A percentile compares a stretch with the other conserved stretches of the same genome.
phyloP scores from a whole-genome alignment of 176 grass and related monocot species.

The Musa troglodytarum region DNA sequence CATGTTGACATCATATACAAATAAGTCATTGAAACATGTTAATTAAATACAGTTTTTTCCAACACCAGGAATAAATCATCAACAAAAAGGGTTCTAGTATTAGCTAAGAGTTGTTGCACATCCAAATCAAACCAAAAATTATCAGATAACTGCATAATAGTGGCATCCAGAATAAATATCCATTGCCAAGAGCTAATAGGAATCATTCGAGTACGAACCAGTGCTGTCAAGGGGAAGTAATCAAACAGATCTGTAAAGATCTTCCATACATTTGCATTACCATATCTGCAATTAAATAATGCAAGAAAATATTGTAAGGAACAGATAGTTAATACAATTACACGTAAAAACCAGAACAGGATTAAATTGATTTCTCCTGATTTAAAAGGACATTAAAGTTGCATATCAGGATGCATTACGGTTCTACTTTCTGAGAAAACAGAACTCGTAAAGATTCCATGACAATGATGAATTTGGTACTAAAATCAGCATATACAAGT shows the following conservation, averaged over 20 bases:
- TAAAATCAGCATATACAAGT: no score
- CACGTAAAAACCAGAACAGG: neutral
- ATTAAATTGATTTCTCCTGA: neutral
- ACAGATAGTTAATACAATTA: neutral
- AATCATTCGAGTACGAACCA: conserved; percentile 45
- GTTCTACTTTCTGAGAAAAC: neutral
- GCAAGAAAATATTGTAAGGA: neutral
- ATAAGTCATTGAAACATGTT: neutral
- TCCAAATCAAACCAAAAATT: neutral
- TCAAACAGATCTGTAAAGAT: conserved; percentile 95
- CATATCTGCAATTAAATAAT: conserved; percentile 57
- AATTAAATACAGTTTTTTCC: neutral
- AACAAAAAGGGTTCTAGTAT: neutral
- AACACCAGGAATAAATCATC: neutral
- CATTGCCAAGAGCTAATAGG: conserved; percentile 1
- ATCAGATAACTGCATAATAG: neutral
- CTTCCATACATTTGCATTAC: conserved; percentile 97
- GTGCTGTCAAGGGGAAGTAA: conserved; percentile 88
- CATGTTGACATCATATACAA: neutral
- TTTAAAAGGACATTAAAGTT: neutral
- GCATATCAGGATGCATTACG: neutral
- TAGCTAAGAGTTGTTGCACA: neutral
- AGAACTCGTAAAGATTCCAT: no score
- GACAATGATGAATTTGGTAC: no score
- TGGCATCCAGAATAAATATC: neutral